Conservation (phyloP, 768 basidiomycete genomes). For the Epithele typhae region DNA sequence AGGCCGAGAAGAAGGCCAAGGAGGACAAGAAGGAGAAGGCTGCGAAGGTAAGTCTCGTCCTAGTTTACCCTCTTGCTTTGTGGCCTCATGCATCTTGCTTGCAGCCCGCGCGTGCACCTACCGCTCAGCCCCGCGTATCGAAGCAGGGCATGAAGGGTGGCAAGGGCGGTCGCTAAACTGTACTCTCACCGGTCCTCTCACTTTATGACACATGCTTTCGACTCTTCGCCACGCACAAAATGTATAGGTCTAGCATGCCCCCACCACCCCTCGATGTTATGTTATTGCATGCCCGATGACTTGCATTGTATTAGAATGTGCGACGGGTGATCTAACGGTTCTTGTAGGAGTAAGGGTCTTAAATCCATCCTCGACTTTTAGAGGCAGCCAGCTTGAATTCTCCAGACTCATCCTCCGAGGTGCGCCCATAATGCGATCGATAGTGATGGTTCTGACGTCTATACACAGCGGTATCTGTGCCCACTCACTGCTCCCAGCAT, state of each 20-base stretch:
- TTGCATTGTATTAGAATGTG: neutral
- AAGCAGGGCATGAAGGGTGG: conserved; percentile 97
- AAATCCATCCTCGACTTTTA: too few species aligned
- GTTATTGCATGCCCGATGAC: conserved; percentile 7
- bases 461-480: too few species aligned
- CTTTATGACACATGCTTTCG: conserved; percentile 24
- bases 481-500: too few species aligned
- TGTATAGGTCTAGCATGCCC: conserved; percentile 22
- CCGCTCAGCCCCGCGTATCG: conserved; percentile 78
- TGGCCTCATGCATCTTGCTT: conserved; percentile 3
- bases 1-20: conserved; percentile 96
- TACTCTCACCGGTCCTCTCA: conserved; percentile 4
- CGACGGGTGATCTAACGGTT: too few species aligned
- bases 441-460: too few species aligned
- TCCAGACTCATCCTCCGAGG: too few species aligned
- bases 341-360: too few species aligned
- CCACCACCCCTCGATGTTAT: conserved; percentile 13
- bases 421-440: too few species aligned
- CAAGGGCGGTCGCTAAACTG: conserved; percentile 64
- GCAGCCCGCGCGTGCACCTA: conserved; percentile 52
- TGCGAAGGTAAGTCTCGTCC: conserved; percentile 55
- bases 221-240: conserved; percentile 21
- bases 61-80: neutral
- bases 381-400: too few species aligned
- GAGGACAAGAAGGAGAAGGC: conserved; percentile 75